phyloP scores from a whole-genome alignment of 2,329 filamentous ascomycete genomes.

The Fusarium keratoplasticum region DNA sequence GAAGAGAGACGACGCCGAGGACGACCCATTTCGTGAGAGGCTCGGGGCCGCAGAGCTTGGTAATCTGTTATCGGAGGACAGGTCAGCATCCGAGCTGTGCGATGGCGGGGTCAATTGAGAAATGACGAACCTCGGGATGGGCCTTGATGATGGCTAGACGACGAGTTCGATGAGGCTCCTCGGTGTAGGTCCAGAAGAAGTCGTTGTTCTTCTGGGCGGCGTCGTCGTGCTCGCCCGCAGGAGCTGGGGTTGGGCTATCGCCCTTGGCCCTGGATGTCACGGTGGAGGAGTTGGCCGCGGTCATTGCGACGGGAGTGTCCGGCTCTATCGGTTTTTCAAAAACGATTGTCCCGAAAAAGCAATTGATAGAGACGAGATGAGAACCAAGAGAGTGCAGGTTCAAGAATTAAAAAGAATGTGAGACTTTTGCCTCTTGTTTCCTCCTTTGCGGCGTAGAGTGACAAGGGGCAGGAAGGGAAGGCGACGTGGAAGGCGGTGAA shows the following conservation, averaged over 20 bases:
- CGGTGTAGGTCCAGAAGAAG: conserved; percentile 99
- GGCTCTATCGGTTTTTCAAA: not conserved
- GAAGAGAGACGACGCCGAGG: conserved; percentile 82
- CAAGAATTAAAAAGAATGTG: conserved; percentile 27
- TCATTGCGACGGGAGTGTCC: conserved; percentile 29
- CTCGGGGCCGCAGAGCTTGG: conserved; percentile 96
- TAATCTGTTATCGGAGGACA: conserved; percentile 69
- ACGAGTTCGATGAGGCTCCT: conserved; percentile 93
- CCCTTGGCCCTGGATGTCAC: conserved; percentile 49
- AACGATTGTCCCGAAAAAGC: not conserved
- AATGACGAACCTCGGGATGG: conserved; percentile 82
- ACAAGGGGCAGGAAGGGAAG: conserved; percentile 19
- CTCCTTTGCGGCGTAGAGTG: conserved; percentile 9
- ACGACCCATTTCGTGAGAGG: conserved; percentile 96
- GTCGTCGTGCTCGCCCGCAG: conserved; percentile 26
- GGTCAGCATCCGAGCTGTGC: conserved; percentile 15
- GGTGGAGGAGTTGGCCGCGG: conserved; percentile 48
- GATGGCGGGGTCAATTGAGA: conserved; percentile 5
- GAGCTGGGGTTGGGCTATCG: conserved; percentile 33
- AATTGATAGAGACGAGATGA: not conserved
- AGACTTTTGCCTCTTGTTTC: conserved; percentile 28
- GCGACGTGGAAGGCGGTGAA: conserved; percentile 46
- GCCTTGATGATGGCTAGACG: conserved; percentile 97
- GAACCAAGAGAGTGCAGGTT: conserved; percentile 1
- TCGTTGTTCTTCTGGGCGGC: conserved; percentile 51